phyloP scores from a whole-genome alignment of 140 eudicot genomes.

The Bidens hawaiensis region DNA sequence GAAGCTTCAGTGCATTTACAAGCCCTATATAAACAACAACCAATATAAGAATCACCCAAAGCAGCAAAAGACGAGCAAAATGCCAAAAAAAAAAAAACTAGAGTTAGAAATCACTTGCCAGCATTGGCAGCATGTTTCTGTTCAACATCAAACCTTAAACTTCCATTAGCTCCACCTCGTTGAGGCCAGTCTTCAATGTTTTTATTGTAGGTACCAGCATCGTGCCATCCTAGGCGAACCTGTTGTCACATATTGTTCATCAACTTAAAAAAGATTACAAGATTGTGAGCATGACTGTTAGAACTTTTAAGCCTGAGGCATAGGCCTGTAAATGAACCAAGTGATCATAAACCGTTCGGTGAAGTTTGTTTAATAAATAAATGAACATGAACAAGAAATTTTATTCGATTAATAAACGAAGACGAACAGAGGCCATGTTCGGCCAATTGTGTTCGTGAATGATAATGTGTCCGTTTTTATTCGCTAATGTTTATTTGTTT shows the following conservation, averaged over 20 bases:
- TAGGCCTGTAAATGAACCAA: no score
- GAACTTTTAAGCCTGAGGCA: no score
- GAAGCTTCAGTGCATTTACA: slow-evolving; percentile 90
- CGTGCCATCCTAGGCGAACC: slow-evolving; percentile 99
- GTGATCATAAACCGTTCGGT: no score
- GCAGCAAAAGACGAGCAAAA: slow-evolving; percentile 6
- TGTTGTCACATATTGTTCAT: slow-evolving; percentile 19
- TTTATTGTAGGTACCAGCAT: slow-evolving; percentile 94
- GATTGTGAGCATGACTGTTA: not conserved
- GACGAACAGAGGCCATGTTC: no score
- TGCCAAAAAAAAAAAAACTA: not conserved
- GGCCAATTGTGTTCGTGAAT: no score
- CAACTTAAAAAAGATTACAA: slow-evolving; percentile 3
- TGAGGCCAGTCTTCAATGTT: slow-evolving; percentile 93
- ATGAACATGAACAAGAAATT: no score
- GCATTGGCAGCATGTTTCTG: slow-evolving; percentile 97
- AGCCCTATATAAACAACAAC: slow-evolving; percentile 63
- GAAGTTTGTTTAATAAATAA: no score
- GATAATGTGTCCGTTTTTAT: no score
- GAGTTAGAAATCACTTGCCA: slow-evolving; percentile 37
- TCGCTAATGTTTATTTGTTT: no score
- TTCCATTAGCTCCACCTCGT: slow-evolving; percentile 99
- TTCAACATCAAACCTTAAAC: slow-evolving; percentile 85
- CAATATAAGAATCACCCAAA: slow-evolving; percentile 20
- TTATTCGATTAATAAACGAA: no score